phyloP scores from a whole-genome alignment of 225 moss, liverwort and hornwort genomes.

The Climacium dendroides region DNA sequence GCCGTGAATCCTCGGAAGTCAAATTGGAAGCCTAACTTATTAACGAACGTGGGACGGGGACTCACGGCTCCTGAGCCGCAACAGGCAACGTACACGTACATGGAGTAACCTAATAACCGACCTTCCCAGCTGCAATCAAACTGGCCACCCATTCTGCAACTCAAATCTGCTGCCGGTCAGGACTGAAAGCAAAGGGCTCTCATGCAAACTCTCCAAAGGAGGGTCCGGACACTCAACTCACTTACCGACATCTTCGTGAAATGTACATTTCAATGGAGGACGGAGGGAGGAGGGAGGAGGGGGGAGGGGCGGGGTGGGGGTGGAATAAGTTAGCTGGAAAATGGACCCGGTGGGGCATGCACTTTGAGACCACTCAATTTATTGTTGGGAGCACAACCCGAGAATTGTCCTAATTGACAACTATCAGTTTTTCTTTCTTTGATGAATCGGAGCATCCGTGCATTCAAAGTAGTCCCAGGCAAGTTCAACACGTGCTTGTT shows the following conservation, averaged over 20 bases:
- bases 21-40: neutral
- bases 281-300: accelerated
- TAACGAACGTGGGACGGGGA: neutral
- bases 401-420: neutral
- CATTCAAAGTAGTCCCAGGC: neutral
- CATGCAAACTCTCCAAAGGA: neutral
- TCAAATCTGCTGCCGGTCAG: neutral
- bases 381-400: neutral
- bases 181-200: no score
- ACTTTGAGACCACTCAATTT: neutral
- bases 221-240: neutral
- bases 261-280: neutral
- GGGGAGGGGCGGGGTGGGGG: no score
- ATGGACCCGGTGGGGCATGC: neutral
- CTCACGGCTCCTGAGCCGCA: neutral
- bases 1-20: neutral
- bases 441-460: neutral
- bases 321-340: no score
- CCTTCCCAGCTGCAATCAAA: neutral
- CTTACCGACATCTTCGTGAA: neutral
- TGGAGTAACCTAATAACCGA: neutral
- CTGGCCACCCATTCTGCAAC: neutral
- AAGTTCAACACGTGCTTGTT: neutral
- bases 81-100: neutral
- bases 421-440: neutral